Base-by-base conservation (phyloP, 2,329 filamentous ascomycete species). In the Ophiostoma novo-ulmi region DNA sequence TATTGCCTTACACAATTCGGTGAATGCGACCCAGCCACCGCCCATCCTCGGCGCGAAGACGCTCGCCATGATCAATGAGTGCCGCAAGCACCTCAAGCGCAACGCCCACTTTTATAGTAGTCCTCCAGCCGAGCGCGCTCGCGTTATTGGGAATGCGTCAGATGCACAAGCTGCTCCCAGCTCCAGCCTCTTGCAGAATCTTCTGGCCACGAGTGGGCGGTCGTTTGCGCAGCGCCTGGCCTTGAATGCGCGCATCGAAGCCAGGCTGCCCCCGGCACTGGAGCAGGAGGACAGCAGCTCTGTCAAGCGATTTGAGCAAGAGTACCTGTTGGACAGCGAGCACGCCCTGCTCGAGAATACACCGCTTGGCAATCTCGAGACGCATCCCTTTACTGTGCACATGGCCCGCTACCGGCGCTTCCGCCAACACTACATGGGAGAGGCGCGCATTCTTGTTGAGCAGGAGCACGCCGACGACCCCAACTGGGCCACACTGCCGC, bases 401-500 rank as follows among this genome's bases (percentile, higher is more conserved):
- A 74, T 73, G 72, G 71, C 66, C 3, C 67, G 68, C 22, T 74
- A 70, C 69, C 73, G 73, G 10, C 70, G 39, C 13, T 39, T 71
- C 8, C 71, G 72, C 11, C 44, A 66, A 26, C 39, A 22, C 58
- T 74, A 73, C 71, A 71, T 73, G 74, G 70, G 71, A 2, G 36
- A 71, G 66, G 74, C 74, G 0, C 73, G 74, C 20, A n/a, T 7
- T 1, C 20, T 26, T 0, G 68, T 68, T 14, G 72, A 74, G 66
- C 58, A 48, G 1, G 58, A 38, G 22, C 22, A 72, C 35, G 17
- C 22, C 38, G 55, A 13, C 70, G 13, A 38, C 0, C 22, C 44
- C 3, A n/a, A 67, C 36, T 75, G 70, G 74, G 73, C 73, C 5
- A 64, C 70, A 10, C 73, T 78, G 67, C 77, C 78, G 7, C 70